These are phyloP conservation scores for Russula virescens DNA, from an alignment of 768 basidiomycete species.

Conservation along the genomic window DNA sequence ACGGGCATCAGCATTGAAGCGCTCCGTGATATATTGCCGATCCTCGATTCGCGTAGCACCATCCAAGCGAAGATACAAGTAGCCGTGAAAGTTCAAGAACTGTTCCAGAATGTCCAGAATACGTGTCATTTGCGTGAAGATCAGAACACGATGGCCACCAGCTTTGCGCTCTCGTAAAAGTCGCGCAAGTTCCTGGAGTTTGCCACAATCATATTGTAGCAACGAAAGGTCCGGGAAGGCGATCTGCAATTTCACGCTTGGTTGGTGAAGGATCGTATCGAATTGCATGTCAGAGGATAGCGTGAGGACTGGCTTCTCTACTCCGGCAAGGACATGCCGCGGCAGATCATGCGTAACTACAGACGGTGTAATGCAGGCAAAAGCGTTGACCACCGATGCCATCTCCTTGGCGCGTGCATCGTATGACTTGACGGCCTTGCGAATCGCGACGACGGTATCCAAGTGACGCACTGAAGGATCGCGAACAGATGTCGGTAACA, in stretches of 20 bases:
- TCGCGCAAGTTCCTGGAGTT: conserved; percentile 77
- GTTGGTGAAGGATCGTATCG: conserved; percentile 62
- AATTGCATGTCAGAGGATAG: conserved; percentile 38
- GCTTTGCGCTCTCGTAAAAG: conserved; percentile 80
- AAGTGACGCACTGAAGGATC: conserved; percentile 35
- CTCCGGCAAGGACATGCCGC: conserved; percentile 49
- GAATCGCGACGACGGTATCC: conserved; percentile 39
- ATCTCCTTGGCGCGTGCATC: conserved; percentile 51
- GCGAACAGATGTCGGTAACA: conserved; percentile 48
- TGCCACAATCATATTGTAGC: conserved; percentile 94
- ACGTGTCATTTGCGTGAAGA: conserved; percentile 96
- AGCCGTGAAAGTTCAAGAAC: conserved; percentile 88
- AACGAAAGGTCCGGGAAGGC: conserved; percentile 89
- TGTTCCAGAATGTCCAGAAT: conserved; percentile 92
- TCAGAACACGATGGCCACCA: conserved; percentile 83
- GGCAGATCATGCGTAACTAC: conserved; percentile 75
- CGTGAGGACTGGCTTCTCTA: conserved; percentile 25
- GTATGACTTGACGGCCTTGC: conserved; percentile 59
- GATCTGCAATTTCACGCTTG: conserved; percentile 81
- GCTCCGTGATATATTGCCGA: conserved; percentile 84
- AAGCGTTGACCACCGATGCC: conserved; percentile 51
- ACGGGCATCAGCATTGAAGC: conserved; percentile 71
- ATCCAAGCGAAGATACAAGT: conserved; percentile 90
- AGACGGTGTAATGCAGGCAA: conserved; percentile 75
- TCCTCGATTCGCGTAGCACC: conserved; percentile 96